phyloP scores from a whole-genome alignment of 192 early-diverging fungal genomes.

The Linderina pennispora region DNA sequence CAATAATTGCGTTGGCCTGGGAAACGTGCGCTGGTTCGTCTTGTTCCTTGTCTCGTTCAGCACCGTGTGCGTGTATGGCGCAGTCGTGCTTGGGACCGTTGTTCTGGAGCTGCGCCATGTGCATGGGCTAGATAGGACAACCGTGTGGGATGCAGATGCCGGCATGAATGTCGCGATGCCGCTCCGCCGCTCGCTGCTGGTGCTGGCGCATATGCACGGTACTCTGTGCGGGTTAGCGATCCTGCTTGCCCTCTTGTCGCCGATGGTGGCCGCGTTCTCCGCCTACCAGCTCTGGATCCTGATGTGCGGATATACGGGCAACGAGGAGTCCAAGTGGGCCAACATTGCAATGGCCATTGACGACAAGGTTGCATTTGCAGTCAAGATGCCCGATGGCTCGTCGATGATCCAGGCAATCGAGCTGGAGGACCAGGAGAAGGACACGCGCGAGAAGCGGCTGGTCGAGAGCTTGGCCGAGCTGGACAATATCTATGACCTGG shows the following conservation, averaged over 20 bases:
- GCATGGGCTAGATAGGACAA: slow-evolving; percentile 14
- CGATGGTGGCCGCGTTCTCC: slow-evolving; percentile 27
- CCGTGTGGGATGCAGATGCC: slow-evolving; percentile 12
- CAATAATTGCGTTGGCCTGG: slow-evolving; percentile 48
- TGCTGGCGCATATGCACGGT: slow-evolving; percentile 20
- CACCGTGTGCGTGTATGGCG: slow-evolving; percentile 31
- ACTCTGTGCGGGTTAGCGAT: slow-evolving; percentile 22
- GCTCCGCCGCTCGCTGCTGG: slow-evolving; percentile 28
- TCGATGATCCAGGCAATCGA: slow-evolving; percentile 21
- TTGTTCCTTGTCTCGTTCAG: slow-evolving; percentile 31
- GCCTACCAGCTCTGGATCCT: slow-evolving; percentile 41
- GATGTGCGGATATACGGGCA: slow-evolving; percentile 38
- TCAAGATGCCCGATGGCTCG: slow-evolving; percentile 1
- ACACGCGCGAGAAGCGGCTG: slow-evolving; percentile 13
- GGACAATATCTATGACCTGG: slow-evolving; percentile 36
- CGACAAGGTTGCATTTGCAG: slow-evolving; percentile 36
- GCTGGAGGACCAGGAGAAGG: slow-evolving; percentile 31
- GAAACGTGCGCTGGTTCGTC: slow-evolving; percentile 44
- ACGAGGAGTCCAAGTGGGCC: slow-evolving; percentile 45
- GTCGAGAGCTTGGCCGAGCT: slow-evolving; percentile 29
- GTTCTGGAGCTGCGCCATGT: slow-evolving; percentile 29
- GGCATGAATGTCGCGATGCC: slow-evolving; percentile 15
- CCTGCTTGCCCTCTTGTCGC: slow-evolving; percentile 29
- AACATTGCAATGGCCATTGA: slow-evolving; percentile 31
- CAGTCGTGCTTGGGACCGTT: slow-evolving; percentile 18